These are phyloP conservation scores for Paramyrothecium roridum DNA, from an alignment of 2,329 filamentous ascomycete species.

Conservation along the genomic window DNA sequence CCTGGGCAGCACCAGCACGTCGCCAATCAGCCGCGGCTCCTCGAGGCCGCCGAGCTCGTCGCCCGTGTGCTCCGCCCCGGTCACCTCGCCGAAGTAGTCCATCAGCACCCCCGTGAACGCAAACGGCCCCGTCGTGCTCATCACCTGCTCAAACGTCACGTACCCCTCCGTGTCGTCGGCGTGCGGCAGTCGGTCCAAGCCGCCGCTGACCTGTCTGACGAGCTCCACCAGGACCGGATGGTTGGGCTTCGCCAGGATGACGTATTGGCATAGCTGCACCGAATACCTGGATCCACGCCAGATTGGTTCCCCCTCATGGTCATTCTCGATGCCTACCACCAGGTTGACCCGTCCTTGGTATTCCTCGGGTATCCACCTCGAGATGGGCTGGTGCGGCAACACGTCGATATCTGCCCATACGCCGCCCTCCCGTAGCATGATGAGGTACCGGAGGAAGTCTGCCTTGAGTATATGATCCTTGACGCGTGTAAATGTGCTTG, in stretches of 20 bases:
- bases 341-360: slow-evolving; percentile 57
- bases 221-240: slow-evolving; percentile 66
- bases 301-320: slow-evolving; percentile 34
- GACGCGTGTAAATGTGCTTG: slow-evolving; percentile 44
- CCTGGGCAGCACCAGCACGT: slow-evolving; percentile 27
- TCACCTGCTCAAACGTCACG: slow-evolving; percentile 24
- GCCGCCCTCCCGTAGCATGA: slow-evolving; percentile 65
- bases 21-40: slow-evolving; percentile 25
- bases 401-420: slow-evolving; percentile 71
- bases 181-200: slow-evolving; percentile 15
- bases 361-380: slow-evolving; percentile 59
- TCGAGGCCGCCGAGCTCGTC: slow-evolving; percentile 23
- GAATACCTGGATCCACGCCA: slow-evolving; percentile 62
- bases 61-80: slow-evolving; percentile 19
- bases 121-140: slow-evolving; percentile 25
- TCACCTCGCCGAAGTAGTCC: slow-evolving; percentile 22
- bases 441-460: slow-evolving; percentile 59
- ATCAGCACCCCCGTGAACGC: slow-evolving; percentile 26
- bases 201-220: slow-evolving; percentile 58
- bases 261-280: slow-evolving; percentile 74
- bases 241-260: slow-evolving; percentile 68
- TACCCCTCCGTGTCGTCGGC: slow-evolving; percentile 8
- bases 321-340: slow-evolving; percentile 69
- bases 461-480: slow-evolving; percentile 52
- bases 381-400: slow-evolving; percentile 59